These are phyloP conservation scores for Botrytis galanthina DNA, from an alignment of 2,329 filamentous ascomycete genomes.

Conservation along the genomic window DNA sequence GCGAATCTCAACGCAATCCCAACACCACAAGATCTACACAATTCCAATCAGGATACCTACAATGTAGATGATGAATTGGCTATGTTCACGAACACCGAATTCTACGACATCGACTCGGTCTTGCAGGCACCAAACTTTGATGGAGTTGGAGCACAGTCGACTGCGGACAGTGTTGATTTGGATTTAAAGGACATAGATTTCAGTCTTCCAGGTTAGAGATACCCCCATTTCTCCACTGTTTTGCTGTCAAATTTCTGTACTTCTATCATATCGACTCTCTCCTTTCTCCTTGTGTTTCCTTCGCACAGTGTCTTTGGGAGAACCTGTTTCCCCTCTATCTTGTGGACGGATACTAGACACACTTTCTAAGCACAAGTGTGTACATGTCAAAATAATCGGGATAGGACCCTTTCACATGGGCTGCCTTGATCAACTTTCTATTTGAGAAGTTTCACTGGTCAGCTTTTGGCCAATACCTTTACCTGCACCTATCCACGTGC, in stretches of 20 bases:
- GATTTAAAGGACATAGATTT: constrained; percentile 29
- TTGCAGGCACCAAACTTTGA: constrained; percentile 43
- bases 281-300: not conserved
- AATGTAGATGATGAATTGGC: constrained; percentile 70
- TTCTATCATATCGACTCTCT: not conserved
- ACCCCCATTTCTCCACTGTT: not conserved
- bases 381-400: not conserved
- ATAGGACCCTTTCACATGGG: constrained; percentile 9
- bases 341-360: not conserved
- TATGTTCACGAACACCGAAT: constrained; percentile 79
- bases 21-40: constrained; percentile 59
- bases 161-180: constrained; percentile 22
- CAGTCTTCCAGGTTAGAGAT: constrained; percentile 19
- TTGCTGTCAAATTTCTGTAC: not conserved
- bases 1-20: constrained; percentile 76
- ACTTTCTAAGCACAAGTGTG: constrained; percentile 8
- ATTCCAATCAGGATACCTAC: constrained; percentile 52
- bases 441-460: constrained; percentile 7
- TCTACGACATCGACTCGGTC: constrained; percentile 73
- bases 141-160: constrained; percentile 19
- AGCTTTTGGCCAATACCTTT: not conserved
- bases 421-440: constrained; percentile 2
- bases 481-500: constrained; percentile 14
- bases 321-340: not conserved
- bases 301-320: not conserved